These are phyloP conservation scores for Saxispiralis lemnorum DNA, from an alignment of 495 filamentous ascomycete species.

Conservation along the genomic window DNA sequence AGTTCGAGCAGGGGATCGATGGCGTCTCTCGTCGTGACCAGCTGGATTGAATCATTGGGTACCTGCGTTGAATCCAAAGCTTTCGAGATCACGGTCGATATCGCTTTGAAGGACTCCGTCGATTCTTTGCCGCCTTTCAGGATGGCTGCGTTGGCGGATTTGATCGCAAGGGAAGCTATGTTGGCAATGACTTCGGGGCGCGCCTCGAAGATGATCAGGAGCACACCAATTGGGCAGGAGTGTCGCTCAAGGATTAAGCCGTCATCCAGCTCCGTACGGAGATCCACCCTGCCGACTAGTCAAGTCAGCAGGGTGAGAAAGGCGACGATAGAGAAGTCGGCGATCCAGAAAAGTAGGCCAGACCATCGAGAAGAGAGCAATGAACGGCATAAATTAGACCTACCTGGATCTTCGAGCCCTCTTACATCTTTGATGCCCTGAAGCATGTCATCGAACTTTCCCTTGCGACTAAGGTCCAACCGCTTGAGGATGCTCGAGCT, in stretches of 20 bases:
- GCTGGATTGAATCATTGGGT: constrained; percentile 71
- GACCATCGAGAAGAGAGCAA: background rate
- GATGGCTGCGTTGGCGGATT: constrained; percentile 94
- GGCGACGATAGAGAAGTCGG: background rate
- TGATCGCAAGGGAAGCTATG: constrained; percentile 89
- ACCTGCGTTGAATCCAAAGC: constrained; percentile 63
- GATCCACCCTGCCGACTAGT: constrained; percentile 65
- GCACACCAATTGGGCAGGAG: constrained; percentile 84
- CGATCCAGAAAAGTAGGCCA: too few relatives aligned
- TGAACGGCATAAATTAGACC: constrained; percentile 15
- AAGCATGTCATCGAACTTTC: constrained; percentile 96
- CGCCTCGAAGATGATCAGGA: constrained; percentile 95
- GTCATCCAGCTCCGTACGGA: constrained; percentile 78
- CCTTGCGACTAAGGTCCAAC: constrained; percentile 63
- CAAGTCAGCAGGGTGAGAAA: constrained; percentile 10
- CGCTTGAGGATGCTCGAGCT: constrained; percentile 79
- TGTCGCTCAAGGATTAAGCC: constrained; percentile 68
- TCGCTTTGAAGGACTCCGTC: constrained; percentile 76
- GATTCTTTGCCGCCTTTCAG: constrained; percentile 95
- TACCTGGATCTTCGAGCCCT: constrained; percentile 73
- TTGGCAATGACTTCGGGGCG: constrained; percentile 98
- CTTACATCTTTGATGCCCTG: constrained; percentile 84
- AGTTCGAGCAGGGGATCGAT: constrained; percentile 69
- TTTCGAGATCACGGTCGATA: constrained; percentile 65
- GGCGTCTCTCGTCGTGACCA: constrained; percentile 78